Percentiles rank a stretch among this genome's conserved stretches.
These are phyloP conservation scores for Diplodia scrobiculata DNA, from an alignment of 2,329 filamentous ascomycete species.

Conservation along the genomic window DNA sequence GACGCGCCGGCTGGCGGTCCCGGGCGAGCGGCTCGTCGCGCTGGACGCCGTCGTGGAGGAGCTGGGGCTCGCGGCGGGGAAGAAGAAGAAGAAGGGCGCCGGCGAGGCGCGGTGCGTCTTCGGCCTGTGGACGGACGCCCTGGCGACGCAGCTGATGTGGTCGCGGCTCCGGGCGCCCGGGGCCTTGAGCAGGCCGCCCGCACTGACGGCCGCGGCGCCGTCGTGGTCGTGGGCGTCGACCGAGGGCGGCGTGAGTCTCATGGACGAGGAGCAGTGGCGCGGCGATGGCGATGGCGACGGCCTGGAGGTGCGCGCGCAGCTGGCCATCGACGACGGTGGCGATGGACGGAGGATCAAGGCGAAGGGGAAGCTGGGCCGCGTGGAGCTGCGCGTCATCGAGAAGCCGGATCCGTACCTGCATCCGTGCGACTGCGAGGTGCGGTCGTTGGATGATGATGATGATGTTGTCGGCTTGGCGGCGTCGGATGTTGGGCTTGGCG, in stretches of 20 bases:
- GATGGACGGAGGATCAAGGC: not conserved
- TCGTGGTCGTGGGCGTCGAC: conserved; percentile 22
- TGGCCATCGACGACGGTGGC: not conserved
- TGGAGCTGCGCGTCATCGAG: conserved; percentile 10
- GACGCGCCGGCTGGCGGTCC: not conserved
- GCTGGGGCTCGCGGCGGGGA: not conserved
- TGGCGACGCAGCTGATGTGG: conserved; percentile 6
- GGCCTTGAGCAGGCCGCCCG: not conserved
- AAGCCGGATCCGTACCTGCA: conserved; percentile 8
- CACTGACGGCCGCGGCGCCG: not conserved
- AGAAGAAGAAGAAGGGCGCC: not conserved
- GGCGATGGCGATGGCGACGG: not conserved
- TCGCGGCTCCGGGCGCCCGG: not conserved
- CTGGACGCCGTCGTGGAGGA: not conserved
- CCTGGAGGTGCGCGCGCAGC: not conserved
- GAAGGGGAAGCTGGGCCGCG: conserved; percentile 4
- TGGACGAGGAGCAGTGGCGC: not conserved
- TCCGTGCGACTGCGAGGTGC: conserved; percentile 6
- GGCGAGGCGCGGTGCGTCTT: not conserved
- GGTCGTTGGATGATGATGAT: not conserved
- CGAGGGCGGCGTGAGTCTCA: not conserved
- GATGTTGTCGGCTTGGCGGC: not conserved
- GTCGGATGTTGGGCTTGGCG: not conserved
- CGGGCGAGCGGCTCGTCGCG: not conserved
- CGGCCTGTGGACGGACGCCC: not conserved